Evolutionary conservation across 306 rosid species (phyloP).

Genomic region (Glycine latifolia): DNA sequence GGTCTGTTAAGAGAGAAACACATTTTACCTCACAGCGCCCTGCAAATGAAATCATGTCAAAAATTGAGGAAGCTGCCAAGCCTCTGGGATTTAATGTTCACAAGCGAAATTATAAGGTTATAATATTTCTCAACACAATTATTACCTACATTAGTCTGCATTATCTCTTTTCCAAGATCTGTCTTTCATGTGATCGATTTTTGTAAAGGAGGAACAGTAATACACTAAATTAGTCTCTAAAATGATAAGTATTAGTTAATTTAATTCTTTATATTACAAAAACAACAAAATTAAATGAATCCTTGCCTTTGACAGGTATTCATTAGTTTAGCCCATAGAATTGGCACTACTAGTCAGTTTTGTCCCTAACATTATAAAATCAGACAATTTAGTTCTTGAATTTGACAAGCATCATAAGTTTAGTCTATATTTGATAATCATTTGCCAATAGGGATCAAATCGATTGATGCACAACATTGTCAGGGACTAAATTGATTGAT

Average conservation of each 20-base stretch:
- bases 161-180: conserved; percentile 7
- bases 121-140: not conserved
- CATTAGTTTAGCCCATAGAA: not conserved
- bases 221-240: not conserved
- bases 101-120: conserved; percentile 86
- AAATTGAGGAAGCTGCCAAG: conserved; percentile 94
- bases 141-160: not conserved
- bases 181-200: not conserved
- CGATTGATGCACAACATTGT: too few species aligned
- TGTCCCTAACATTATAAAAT: not conserved
- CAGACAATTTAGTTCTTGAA: too few species aligned
- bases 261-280: not conserved
- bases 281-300: too few species aligned
- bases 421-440: too few species aligned
- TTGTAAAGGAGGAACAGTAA: not conserved
- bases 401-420: too few species aligned
- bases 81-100: conserved; percentile 89
- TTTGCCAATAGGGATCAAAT: too few species aligned
- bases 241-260: not conserved
- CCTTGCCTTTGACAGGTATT: not conserved
- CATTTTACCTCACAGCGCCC: conserved; percentile 85
- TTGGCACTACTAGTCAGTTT: not conserved
- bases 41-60: conserved; percentile 85
- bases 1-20: conserved; percentile 77
- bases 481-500: too few species aligned